A percentile compares a stretch with the other conserved stretches of the same genome.
These are phyloP conservation scores for Venturia oleaginea DNA, from an alignment of 2,329 filamentous ascomycete species.

Conservation along the genomic window DNA sequence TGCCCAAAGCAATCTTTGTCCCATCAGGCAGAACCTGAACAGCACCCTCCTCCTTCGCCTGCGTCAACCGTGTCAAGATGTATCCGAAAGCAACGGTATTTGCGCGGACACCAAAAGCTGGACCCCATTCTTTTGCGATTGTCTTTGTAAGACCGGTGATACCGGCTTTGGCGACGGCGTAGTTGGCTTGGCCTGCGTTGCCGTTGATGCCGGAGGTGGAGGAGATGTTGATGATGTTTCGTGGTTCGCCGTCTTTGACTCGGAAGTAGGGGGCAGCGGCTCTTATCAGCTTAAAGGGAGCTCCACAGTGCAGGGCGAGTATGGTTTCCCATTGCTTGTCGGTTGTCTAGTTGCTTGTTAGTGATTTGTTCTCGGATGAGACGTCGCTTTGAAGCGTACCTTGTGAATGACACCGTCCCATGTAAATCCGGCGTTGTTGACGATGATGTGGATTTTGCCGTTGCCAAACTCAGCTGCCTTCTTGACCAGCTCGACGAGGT, in stretches of 20 bases:
- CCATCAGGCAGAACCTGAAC: slow-evolving; percentile 71
- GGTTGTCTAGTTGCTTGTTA: slow-evolving; percentile 47
- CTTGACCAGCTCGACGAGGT: slow-evolving; percentile 63
- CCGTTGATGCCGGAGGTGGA: slow-evolving; percentile 75
- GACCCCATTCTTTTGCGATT: slow-evolving; percentile 87
- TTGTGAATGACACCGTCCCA: slow-evolving; percentile 93
- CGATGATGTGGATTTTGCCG: slow-evolving; percentile 83
- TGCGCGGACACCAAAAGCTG: slow-evolving; percentile 67
- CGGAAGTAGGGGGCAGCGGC: slow-evolving; percentile 80
- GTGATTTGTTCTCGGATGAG: neutral
- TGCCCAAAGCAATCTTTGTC: slow-evolving; percentile 36
- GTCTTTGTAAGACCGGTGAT: slow-evolving; percentile 78
- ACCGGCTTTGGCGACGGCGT: slow-evolving; percentile 75
- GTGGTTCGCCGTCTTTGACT: slow-evolving; percentile 69
- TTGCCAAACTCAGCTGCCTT: slow-evolving; percentile 69
- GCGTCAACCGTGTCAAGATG: slow-evolving; percentile 71
- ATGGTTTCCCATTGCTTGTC: slow-evolving; percentile 92
- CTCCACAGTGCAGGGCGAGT: slow-evolving; percentile 71
- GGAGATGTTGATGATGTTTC: slow-evolving; percentile 75
- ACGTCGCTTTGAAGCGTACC: slow-evolving; percentile 26
- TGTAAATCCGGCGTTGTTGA: slow-evolving; percentile 87
- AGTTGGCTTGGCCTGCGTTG: slow-evolving; percentile 88
- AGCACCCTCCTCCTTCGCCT: slow-evolving; percentile 73
- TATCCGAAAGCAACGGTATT: slow-evolving; percentile 81
- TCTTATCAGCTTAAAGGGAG: slow-evolving; percentile 73